Base-by-base conservation (phyloP, 129 eudicot species). In the Sambucus nigra region DNA sequence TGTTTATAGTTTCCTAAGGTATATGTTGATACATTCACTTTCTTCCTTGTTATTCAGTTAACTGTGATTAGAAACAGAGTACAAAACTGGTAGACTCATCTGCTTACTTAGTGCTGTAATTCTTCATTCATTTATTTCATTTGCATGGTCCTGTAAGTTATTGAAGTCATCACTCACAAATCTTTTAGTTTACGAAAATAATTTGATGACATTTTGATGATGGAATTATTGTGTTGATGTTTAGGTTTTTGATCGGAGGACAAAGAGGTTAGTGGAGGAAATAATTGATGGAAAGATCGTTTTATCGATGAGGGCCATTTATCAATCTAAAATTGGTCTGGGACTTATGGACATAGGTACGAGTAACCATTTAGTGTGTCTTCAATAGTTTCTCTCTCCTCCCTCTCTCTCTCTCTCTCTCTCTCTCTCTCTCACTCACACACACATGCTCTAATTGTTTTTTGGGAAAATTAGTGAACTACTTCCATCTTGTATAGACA, bases 191-290 rank as follows among this genome's bases (percentile, higher is more conserved):
- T 18, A 19, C 25, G 47, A 32, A 13, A 10, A 26, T 11, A 32
- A 31, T 56, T 40, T 46, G 14, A 21, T 52, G 45, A 46, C 46
- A 58, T 32, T 7, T 55, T 59, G 63, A 18, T 61, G 49, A 55
- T 57, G 53, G 49, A 55, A 23, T 26, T 19, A 48, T 28, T 55
- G 39, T 32, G 53, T 71, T 72, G 67, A 18, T 42, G 45, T 7
- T 26, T 74, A 91, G 98, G 98, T 91, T 57, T 91, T 73, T 75
- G 98, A 91, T 61, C 67, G 94, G 64, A 71, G 61, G 53, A 81
- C 77, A 51, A 80, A 72, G 73, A 81, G 94, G 77, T 77, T 91
- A 18, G 95, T 91, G 56, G 98, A 91, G 76, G 98, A 91, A 79
- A 70, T 79, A 65, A 85, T 91, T 45, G 86, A 85, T 69, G 69